Conservation (phyloP, 306 rosid species). For the Trichosanthes truncata region DNA sequence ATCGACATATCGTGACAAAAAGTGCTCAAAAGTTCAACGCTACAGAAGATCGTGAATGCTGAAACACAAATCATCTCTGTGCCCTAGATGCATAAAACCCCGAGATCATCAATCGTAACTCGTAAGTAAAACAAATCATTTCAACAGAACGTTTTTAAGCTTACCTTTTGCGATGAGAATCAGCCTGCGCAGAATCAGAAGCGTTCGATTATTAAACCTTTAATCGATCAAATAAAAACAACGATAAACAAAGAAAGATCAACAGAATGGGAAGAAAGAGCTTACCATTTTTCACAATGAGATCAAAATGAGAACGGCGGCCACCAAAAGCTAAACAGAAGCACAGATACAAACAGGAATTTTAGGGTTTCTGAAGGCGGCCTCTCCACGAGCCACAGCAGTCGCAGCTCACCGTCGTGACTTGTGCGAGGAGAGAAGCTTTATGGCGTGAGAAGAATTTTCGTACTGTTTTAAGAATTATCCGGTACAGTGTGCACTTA, state of each 20-base stretch:
- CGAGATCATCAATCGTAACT: neutral
- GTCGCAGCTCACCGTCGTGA: neutral
- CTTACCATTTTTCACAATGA: neutral
- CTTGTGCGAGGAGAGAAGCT: neutral
- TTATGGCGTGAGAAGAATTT: neutral
- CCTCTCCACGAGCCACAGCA: neutral
- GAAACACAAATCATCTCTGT: neutral
- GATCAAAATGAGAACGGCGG: neutral
- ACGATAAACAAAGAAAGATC: neutral
- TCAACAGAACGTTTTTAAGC: neutral
- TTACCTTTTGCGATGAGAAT: conserved; percentile 69
- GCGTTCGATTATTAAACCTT: neutral
- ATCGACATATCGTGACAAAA: neutral
- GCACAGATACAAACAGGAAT: neutral
- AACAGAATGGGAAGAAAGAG: neutral
- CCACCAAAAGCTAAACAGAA: neutral
- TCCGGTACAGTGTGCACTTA: neutral
- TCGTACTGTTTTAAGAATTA: neutral
- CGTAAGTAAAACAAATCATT: neutral
- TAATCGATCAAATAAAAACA: neutral
- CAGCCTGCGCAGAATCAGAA: conserved; percentile 40
- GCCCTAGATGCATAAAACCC: neutral
- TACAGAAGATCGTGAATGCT: neutral
- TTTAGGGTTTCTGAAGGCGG: conserved; percentile 7
- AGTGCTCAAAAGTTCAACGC: neutral